These are phyloP conservation scores for Calvatia gigantea DNA, from an alignment of 768 basidiomycete genomes.

Conservation along the genomic window DNA sequence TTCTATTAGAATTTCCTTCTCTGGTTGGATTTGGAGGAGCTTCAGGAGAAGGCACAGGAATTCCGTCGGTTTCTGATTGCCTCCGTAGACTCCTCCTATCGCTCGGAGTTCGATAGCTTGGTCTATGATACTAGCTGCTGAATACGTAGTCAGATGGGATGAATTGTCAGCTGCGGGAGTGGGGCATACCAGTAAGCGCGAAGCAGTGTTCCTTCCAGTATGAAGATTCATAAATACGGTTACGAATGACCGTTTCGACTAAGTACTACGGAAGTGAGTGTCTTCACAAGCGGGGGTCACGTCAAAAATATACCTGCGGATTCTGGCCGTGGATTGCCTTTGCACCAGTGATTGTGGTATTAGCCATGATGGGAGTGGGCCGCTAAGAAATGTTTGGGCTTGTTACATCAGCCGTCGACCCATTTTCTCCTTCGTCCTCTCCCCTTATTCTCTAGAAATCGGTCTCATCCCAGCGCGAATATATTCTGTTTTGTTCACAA, in stretches of 20 bases:
- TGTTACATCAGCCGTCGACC: not conserved
- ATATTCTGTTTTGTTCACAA: too few species aligned
- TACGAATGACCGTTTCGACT: slow-evolving; percentile 95
- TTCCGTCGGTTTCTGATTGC: slow-evolving; percentile 89
- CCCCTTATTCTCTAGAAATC: not conserved
- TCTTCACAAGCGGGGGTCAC: not conserved
- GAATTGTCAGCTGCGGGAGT: not conserved
- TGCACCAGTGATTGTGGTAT: slow-evolving; percentile 87
- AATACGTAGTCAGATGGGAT: not conserved
- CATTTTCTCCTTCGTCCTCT: not conserved
- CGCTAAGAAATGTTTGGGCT: slow-evolving; percentile 8
- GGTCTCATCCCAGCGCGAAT: too few species aligned
- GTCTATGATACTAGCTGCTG: slow-evolving; percentile 93
- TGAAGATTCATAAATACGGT: slow-evolving; percentile 89
- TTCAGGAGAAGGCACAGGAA: slow-evolving; percentile 93
- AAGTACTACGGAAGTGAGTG: slow-evolving; percentile 59
- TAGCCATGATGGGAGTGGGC: slow-evolving; percentile 60
- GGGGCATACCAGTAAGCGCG: slow-evolving; percentile 76
- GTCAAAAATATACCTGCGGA: slow-evolving; percentile 65
- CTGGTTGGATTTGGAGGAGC: slow-evolving; percentile 93
- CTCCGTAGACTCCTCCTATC: slow-evolving; percentile 90
- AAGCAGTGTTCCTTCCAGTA: slow-evolving; percentile 99
- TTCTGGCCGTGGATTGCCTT: slow-evolving; percentile 94
- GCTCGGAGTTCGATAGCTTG: slow-evolving; percentile 78
- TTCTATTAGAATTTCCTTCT: slow-evolving; percentile 95